Percentiles rank a stretch among this genome's conserved stretches.
Evolutionary conservation across 2,329 filamentous ascomycete genomes (phyloP).

Genomic region (Coniochaeta hoffmannii): DNA sequence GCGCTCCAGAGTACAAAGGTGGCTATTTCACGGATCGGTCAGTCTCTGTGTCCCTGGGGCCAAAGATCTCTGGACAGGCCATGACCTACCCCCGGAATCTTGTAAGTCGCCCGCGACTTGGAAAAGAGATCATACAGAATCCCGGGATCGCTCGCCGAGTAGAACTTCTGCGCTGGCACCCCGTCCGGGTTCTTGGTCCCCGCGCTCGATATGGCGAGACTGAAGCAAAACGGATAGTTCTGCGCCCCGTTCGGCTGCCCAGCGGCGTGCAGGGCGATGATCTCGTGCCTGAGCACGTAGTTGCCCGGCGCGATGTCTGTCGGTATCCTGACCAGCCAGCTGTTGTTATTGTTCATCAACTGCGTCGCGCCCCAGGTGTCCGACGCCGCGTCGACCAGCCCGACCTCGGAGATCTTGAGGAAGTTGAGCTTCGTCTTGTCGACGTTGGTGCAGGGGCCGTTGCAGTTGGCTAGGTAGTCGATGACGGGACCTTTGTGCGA

Average conservation of each 20-base stretch:
- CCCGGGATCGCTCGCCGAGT: conserved; percentile 11
- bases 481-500: conserved; percentile 24
- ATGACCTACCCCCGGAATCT: conserved; percentile 11
- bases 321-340: conserved; percentile 40
- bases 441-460: conserved; percentile 21
- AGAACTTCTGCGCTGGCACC: conserved; percentile 7
- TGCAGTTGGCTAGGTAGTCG: conserved; percentile 26
- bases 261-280: conserved; percentile 25
- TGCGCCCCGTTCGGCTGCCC: conserved; percentile 12
- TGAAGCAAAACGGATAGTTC: conserved; percentile 13
- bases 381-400: conserved; percentile 20
- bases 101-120: conserved; percentile 8
- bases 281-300: conserved; percentile 45
- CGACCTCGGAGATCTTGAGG: conserved; percentile 23
- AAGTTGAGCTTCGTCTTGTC: conserved; percentile 23
- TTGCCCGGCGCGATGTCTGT: conserved; percentile 35
- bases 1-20: conserved; percentile 18
- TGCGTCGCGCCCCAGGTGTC: conserved; percentile 28
- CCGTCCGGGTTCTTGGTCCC: conserved; percentile 10
- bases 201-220: conserved; percentile 8
- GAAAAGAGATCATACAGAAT: conserved; percentile 11
- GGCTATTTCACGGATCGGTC: conserved; percentile 10
- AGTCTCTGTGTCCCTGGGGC: not conserved
- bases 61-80: not conserved
- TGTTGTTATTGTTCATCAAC: conserved; percentile 42